Conservation (phyloP, 139 green algal species). For the Chlamydomonas sp. region DNA sequence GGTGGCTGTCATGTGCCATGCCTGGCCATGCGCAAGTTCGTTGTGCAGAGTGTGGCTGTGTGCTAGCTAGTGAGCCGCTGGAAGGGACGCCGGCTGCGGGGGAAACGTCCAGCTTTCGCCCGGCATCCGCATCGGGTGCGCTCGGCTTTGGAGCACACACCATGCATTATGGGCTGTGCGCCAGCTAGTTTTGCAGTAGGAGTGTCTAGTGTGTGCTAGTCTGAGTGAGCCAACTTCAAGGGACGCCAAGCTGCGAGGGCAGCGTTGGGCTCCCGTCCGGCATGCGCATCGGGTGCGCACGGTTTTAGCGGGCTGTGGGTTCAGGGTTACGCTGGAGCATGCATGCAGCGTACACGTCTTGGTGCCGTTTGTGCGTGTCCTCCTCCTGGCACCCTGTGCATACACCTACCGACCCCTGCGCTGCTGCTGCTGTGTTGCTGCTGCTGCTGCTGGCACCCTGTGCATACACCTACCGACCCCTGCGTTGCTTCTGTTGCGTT, state of each 20-base stretch:
- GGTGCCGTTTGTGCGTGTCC: too few species aligned
- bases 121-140: conserved; percentile 58
- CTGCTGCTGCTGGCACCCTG: too few species aligned
- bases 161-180: background rate
- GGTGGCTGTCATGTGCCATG: background rate
- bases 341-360: too few species aligned
- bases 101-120: conserved; percentile 28
- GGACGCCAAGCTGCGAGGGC: conserved; percentile 17
- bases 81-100: conserved; percentile 20
- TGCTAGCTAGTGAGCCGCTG: conserved; percentile 20
- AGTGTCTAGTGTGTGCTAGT: conserved; percentile 14
- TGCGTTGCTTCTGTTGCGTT: too few species aligned
- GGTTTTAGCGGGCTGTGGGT: conserved; percentile 49
- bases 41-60: background rate
- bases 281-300: conserved; percentile 45
- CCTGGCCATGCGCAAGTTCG: background rate
- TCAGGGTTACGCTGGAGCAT: too few species aligned
- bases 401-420: too few species aligned
- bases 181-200: background rate
- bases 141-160: too few species aligned
- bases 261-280: conserved; percentile 33
- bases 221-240: conserved; percentile 32
- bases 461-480: too few species aligned
- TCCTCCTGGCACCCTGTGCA: too few species aligned
- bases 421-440: too few species aligned